Conservation (phyloP, 1,139 yeast species). For the Yamadazyma blattariae region DNA sequence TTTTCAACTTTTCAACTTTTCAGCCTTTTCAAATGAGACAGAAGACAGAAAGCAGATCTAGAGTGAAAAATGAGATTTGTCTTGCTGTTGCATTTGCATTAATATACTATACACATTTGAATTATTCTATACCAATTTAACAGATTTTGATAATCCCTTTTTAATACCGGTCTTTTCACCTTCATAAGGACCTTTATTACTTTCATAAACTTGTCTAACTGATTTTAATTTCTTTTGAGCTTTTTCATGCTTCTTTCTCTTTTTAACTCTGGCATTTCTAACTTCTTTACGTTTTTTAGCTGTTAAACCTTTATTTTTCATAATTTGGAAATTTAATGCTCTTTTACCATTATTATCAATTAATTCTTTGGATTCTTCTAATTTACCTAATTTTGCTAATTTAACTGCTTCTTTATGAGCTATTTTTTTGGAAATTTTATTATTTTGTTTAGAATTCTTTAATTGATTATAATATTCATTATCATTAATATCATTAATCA, state of each 20-base stretch:
- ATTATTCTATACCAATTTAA: conserved; percentile 59
- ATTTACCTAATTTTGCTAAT: conserved; percentile 84
- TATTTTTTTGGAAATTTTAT: conserved; percentile 52
- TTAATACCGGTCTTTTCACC: conserved; percentile 98
- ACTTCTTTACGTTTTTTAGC: conserved; percentile 90
- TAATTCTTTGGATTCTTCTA: conserved; percentile 66
- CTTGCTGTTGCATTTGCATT: too few species aligned
- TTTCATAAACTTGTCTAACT: conserved; percentile 80
- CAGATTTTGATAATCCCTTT: conserved; percentile 84
- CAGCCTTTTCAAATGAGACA: too few species aligned
- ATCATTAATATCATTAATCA: conserved; percentile 34
- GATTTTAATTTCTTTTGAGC: conserved; percentile 94
- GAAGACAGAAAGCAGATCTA: too few species aligned
- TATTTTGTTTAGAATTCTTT: conserved; percentile 43
- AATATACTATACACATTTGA: too few species aligned
- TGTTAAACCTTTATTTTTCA: conserved; percentile 93
- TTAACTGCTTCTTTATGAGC: conserved; percentile 71
- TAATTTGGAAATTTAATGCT: conserved; percentile 89
- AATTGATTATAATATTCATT: conserved; percentile 49
- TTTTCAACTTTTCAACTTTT: too few species aligned
- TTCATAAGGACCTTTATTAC: conserved; percentile 75
- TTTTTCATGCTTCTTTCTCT: conserved; percentile 93
- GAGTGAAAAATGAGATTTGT: too few species aligned
- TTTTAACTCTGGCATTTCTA: conserved; percentile 94
- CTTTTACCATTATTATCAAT: conserved; percentile 84